Conservation (phyloP, 2,329 filamentous ascomycete genomes). For the Scopulariopsis brevicaulis region DNA sequence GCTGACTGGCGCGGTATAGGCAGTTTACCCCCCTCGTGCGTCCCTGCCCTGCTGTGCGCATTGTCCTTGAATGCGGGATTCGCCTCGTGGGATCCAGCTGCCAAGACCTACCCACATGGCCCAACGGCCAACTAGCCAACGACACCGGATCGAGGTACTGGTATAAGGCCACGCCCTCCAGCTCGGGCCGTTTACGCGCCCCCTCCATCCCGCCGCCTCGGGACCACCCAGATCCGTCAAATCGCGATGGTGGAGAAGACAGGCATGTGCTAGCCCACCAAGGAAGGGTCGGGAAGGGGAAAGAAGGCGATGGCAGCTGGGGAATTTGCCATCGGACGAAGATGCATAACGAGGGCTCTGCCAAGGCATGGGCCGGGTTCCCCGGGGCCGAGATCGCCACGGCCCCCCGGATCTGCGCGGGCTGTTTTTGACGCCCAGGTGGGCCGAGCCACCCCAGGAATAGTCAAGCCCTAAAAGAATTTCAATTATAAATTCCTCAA, state of each 20-base stretch:
- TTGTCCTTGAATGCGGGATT: not conserved
- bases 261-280: not conserved
- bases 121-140: too few relatives aligned
- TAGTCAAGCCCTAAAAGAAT: not conserved
- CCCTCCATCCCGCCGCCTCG: not conserved
- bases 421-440: not conserved
- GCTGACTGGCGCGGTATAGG: not conserved
- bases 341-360: not conserved
- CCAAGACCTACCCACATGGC: not conserved
- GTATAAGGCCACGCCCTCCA: not conserved
- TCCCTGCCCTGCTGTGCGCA: not conserved
- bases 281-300: not conserved
- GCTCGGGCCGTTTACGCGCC: not conserved
- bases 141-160: not conserved
- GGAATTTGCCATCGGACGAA: not conserved
- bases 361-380: not conserved
- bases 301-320: not conserved
- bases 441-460: not conserved
- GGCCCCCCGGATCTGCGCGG: not conserved
- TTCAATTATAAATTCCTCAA: too few relatives aligned
- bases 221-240: not conserved
- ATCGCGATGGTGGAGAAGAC: not conserved
- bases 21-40: not conserved
- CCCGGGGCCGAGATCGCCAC: not conserved
- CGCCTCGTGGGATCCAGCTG: not conserved